phyloP scores from a whole-genome alignment of 208 protist species.

The Crithidia thermophila region DNA sequence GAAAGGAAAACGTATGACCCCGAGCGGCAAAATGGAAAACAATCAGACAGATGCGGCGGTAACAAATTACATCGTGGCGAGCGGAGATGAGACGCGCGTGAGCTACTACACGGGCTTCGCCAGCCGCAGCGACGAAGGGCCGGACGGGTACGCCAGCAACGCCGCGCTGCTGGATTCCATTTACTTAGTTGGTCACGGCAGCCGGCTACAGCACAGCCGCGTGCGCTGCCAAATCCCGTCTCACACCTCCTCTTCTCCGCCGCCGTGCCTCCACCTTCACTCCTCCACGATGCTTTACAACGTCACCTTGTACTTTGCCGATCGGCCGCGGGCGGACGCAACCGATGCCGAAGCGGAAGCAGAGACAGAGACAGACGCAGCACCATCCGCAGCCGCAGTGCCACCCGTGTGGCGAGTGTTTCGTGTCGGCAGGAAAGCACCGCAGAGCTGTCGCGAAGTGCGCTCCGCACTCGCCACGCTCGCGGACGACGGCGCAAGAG shows the following conservation, averaged over 20 bases:
- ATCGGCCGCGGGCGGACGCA: background rate
- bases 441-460: conserved; percentile 10
- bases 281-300: conserved; percentile 10
- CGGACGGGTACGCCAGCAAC: background rate
- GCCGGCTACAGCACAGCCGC: conserved; percentile 20
- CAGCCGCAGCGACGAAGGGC: background rate
- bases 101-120: conserved; percentile 13
- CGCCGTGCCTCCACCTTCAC: conserved; percentile 22
- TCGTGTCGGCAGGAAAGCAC: background rate
- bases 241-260: conserved; percentile 13
- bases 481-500: background rate
- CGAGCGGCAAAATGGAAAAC: background rate
- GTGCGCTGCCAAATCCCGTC: conserved; percentile 27
- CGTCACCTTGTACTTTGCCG: conserved; percentile 25
- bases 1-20: background rate
- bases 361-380: background rate
- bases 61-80: conserved; percentile 18
- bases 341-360: background rate
- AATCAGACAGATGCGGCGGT: background rate
- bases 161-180: conserved; percentile 12
- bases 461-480: background rate
- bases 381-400: background rate
- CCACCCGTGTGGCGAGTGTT: background rate
- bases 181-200: conserved; percentile 7
- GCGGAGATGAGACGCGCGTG: conserved; percentile 21